Evolutionary conservation across 2,329 filamentous ascomycete genomes (phyloP), one percentile per base, ranked within the genome.

Genomic region (Fusarium haematococcum): DNA sequence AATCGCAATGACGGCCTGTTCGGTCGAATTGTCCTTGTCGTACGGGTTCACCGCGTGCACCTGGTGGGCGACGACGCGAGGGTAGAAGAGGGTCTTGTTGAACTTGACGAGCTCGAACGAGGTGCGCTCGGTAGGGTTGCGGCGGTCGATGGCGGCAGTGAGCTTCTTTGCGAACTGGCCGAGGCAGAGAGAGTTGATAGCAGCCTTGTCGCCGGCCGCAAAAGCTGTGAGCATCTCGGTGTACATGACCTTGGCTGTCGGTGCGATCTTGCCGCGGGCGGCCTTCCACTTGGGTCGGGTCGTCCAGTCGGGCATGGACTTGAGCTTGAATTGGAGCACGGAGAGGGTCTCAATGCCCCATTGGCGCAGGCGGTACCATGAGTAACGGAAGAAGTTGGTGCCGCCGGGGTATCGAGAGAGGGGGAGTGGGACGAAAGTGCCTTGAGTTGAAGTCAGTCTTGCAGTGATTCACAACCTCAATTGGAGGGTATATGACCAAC

Each of bases 1-100:
- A 70, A 93, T 88, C 66, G 85, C 84, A 56, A 93, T 90, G n/a
- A 92, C 87, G 30, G 86, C 90, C 76, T 89, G 86, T 63, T 91
- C 76, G 5, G 85, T 78, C 48, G 79, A 78, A 62, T 79, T 74
- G 9, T 80, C 79, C 65, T 82, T 81, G 41, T 85, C 82, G 10
- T 84, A 83, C 5, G 84, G 77, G 16, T 88, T 85, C 58, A 90
- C 80, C 33, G 84, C 80, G 50, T 85, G 81, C 11, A 89, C 81
- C 75, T 89, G 86, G 82, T 91, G 87, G 67, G 89, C 89, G 48
- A 89, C 84, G 43, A 93, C 76, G 10, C 85, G 84, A 10, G 90
- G 87, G 71, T 85, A 85, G 30, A 82, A 76, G 65, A 81, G 76
- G 8, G 67, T 48, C 54, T 79, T 77, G 67, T 85, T 86, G 83